Percentiles rank a stretch among this genome's conserved stretches.
These are phyloP conservation scores for Eragrostis tef DNA, from an alignment of 202 grass and related monocot species.

Conservation along the genomic window DNA sequence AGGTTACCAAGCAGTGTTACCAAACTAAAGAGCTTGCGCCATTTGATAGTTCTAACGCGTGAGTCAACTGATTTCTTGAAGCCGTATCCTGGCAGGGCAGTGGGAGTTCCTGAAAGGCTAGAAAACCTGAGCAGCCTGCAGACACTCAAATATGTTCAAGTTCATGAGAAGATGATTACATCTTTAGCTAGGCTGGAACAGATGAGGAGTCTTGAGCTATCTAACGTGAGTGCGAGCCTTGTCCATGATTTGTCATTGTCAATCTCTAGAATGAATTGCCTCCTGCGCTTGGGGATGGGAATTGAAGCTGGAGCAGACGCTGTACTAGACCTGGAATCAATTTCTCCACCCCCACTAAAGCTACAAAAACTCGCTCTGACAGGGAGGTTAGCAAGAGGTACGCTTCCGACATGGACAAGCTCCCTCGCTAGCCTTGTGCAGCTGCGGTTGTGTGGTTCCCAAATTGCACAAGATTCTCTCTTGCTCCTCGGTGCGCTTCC, in stretches of 20 bases:
- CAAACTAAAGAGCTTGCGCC: slow-evolving; percentile 43
- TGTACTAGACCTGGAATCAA: slow-evolving; percentile 17
- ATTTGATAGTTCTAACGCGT: slow-evolving; percentile 20
- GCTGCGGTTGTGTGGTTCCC: background rate
- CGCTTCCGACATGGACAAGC: slow-evolving; percentile 6
- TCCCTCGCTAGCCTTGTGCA: slow-evolving; percentile 3
- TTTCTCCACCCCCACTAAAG: background rate
- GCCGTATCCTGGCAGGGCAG: background rate
- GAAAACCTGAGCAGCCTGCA: slow-evolving; percentile 23
- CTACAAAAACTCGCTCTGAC: background rate
- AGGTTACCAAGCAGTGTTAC: slow-evolving; percentile 29
- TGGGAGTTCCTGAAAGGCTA: background rate
- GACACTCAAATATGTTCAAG: slow-evolving; percentile 29
- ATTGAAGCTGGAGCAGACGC: background rate
- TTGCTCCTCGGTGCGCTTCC: background rate
- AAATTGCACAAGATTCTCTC: slow-evolving; percentile 9
- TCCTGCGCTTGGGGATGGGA: background rate
- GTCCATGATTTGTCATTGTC: background rate
- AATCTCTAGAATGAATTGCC: slow-evolving; percentile 12
- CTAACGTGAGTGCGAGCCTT: background rate
- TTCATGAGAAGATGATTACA: background rate
- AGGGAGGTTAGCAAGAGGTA: background rate
- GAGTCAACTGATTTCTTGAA: accelerated
- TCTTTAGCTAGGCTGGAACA: background rate
- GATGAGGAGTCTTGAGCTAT: slow-evolving; percentile 27